Evolutionary conservation across 306 rosid genomes (phyloP), one percentile per base, ranked within the genome.

Genomic region (Begonia peltatifolia): DNA sequence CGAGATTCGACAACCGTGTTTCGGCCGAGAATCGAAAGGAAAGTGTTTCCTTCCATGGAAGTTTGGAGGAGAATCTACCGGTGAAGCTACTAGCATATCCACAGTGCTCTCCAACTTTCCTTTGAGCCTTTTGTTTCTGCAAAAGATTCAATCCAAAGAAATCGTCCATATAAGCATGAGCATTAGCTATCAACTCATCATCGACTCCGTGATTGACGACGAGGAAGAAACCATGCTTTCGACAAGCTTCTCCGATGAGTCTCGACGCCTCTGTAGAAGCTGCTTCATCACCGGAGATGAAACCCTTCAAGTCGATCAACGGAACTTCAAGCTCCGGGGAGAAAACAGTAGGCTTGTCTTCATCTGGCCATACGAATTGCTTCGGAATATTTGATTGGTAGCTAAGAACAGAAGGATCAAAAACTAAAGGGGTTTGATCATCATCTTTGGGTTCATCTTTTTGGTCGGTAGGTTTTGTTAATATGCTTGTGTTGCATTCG

Each of bases 1-100:
- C 59, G 13, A 30, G 6, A 41, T 9, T 38, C 6, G 59, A 12
- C 20, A 14, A 13, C 3, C 4, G 10, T 41, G 38, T 6, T 6
- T 55, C 59, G 9, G 44, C 46, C 13, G 47, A 55, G 14, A 13
- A 55, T 9, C 47, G 47, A 55, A 35, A 55, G 9, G 59, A 55
- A 15, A 55, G 57, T 22, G 57, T 53, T 53, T 53, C 57, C 35
- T 53, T 53, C 57, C 57, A 53, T 20, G 57, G 57, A n/a, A 53
- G 57, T 15, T 35, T 53, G n/a, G 42, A 22, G 0, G 44, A 22
- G 43, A 53, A 53, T 30, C 59, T 55, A 12, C 47, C 46, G 9
- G 20, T 41, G 1, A 55, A 55, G 20, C 59, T 55, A 41, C 59
- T 55, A 14, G 59, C 59, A 41, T 55, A 55, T n/a, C 59, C 59